Evolutionary conservation across 768 basidiomycete species (phyloP).

Genomic region (Lactarius psammicola): DNA sequence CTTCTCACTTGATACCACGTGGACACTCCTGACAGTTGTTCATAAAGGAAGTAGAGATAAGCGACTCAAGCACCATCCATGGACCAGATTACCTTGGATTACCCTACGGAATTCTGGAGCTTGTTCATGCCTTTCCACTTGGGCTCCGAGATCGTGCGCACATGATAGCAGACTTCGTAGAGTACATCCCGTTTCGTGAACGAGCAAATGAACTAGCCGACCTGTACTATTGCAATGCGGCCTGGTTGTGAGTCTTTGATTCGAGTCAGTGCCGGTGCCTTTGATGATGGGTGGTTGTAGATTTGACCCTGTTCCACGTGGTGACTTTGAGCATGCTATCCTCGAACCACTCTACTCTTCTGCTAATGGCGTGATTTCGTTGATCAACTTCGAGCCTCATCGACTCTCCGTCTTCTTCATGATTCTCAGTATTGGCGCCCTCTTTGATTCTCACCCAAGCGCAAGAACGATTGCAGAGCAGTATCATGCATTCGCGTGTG

Average conservation of each 20-base stretch:
- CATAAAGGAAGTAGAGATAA: constrained; percentile 15
- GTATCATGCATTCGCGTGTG: constrained; percentile 49
- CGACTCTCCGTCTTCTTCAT: constrained; percentile 53
- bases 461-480: constrained; percentile 38
- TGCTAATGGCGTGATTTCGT: constrained; percentile 34
- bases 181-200: constrained; percentile 43
- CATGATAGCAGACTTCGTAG: constrained; percentile 39
- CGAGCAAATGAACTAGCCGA: constrained; percentile 42
- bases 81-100: constrained; percentile 37
- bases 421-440: constrained; percentile 46
- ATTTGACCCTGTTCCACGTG: constrained; percentile 45
- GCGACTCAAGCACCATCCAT: constrained; percentile 10
- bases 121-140: constrained; percentile 51
- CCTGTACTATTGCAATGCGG: constrained; percentile 44
- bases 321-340: constrained; percentile 44
- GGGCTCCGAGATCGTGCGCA: constrained; percentile 44
- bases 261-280: not conserved
- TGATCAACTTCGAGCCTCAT: constrained; percentile 43
- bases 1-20: not conserved
- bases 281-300: constrained; percentile 32
- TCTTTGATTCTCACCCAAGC: constrained; percentile 42
- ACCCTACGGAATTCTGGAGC: constrained; percentile 44
- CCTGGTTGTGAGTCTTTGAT: constrained; percentile 46
- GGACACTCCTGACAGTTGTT: not conserved
- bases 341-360: constrained; percentile 44